Evolutionary conservation across 2,329 filamentous ascomycete genomes (phyloP).

Genomic region (Neofusicoccum laricinum): DNA sequence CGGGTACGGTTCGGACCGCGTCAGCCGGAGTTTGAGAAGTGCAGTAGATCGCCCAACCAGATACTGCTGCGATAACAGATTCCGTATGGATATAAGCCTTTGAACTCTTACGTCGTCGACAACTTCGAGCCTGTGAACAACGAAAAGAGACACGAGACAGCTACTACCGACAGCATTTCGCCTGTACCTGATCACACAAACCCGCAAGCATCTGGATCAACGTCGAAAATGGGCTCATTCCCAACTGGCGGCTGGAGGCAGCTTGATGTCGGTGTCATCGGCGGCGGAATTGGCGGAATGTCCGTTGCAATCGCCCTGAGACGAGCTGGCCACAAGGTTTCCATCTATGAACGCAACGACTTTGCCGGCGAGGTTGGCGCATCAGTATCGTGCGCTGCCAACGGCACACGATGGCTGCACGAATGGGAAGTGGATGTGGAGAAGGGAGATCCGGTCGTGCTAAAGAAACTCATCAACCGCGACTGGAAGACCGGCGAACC

Average conservation of each 20-base stretch:
- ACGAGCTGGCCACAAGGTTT: slow-evolving; percentile 54
- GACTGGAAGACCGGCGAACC: slow-evolving; percentile 69
- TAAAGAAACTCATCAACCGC: slow-evolving; percentile 65
- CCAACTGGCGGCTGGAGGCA: slow-evolving; percentile 21
- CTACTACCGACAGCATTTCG: no score
- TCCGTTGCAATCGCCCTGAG: slow-evolving; percentile 51
- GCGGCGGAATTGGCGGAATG: slow-evolving; percentile 55
- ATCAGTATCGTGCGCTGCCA: slow-evolving; percentile 57
- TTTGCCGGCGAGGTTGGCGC: slow-evolving; percentile 65
- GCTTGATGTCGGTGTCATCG: slow-evolving; percentile 43
- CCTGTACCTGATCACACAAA: not conserved
- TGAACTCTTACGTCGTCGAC: not conserved
- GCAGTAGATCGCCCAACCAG: not conserved
- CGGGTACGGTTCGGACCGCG: slow-evolving; percentile 5
- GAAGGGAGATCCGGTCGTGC: slow-evolving; percentile 63
- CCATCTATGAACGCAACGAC: slow-evolving; percentile 64
- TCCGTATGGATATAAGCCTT: not conserved
- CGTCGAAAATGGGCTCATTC: slow-evolving; percentile 15
- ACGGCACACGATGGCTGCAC: slow-evolving; percentile 67
- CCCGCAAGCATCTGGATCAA: not conserved
- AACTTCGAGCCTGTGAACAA: not conserved
- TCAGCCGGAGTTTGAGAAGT: not conserved
- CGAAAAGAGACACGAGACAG: not conserved
- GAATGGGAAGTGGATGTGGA: slow-evolving; percentile 65
- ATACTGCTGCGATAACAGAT: not conserved